Conservation (phyloP, 169 alveolate genomes). For the Babesia bigemina region DNA sequence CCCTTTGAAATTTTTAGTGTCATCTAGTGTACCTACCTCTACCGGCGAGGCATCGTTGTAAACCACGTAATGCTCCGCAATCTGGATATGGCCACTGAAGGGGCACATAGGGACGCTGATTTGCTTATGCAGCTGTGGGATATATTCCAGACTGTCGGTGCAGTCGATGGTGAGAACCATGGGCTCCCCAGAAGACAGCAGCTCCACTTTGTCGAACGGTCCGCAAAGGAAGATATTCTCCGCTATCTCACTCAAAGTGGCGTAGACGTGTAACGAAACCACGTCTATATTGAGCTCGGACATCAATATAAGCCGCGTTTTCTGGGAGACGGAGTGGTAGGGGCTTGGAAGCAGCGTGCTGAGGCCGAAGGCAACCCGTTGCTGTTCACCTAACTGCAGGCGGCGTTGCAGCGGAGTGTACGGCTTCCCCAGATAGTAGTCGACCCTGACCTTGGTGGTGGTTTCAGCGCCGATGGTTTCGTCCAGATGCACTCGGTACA, state of each 20-base stretch:
- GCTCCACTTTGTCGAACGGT: constrained; percentile 26
- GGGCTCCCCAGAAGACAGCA: constrained; percentile 32
- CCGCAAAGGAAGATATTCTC: constrained; percentile 25
- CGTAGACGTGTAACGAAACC: constrained; percentile 9
- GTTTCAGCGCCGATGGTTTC: not conserved
- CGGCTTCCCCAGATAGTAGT: constrained; percentile 28
- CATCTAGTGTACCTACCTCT: not conserved
- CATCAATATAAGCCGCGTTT: constrained; percentile 2
- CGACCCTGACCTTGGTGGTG: not conserved
- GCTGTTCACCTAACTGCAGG: constrained; percentile 23
- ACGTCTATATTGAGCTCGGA: not conserved
- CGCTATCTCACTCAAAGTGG: constrained; percentile 1
- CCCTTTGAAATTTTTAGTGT: not conserved
- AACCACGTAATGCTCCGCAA: constrained; percentile 9
- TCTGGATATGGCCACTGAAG: not conserved
- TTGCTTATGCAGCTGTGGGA: constrained; percentile 2
- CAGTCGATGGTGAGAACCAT: constrained; percentile 4
- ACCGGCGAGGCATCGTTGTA: constrained; percentile 26
- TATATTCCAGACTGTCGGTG: constrained; percentile 34
- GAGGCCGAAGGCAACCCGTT: constrained; percentile 16
- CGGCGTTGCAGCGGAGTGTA: constrained; percentile 3
- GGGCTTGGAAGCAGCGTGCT: constrained; percentile 12
- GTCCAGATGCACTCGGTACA: not conserved
- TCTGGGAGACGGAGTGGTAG: constrained; percentile 17
- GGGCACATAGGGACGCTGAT: constrained; percentile 20